phyloP scores from a whole-genome alignment of 106 monocot species.

The Agapanthus africanus region DNA sequence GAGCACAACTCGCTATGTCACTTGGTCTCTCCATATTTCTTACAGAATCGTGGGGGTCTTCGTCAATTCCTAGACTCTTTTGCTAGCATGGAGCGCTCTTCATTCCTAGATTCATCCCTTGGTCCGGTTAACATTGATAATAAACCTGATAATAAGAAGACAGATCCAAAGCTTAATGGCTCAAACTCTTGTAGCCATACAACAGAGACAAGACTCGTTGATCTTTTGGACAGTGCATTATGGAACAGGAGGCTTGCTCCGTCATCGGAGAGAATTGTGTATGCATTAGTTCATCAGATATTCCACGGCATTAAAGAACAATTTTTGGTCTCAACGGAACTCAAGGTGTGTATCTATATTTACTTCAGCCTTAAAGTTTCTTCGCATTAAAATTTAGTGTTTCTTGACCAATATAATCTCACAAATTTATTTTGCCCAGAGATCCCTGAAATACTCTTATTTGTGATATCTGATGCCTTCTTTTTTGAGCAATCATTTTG shows the following conservation, averaged over 20 bases:
- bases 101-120: background rate
- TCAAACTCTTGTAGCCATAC: slow-evolving; percentile 31
- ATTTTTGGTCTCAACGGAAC: slow-evolving; percentile 69
- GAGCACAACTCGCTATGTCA: slow-evolving; percentile 92
- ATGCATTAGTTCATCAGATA: slow-evolving; percentile 82
- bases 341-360: slow-evolving; percentile 43
- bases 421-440: background rate
- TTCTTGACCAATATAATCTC: no score
- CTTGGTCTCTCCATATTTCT: slow-evolving; percentile 79
- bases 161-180: slow-evolving; percentile 40
- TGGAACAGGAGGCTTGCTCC: slow-evolving; percentile 88
- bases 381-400: no score
- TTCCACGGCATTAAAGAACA: slow-evolving; percentile 91
- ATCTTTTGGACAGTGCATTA: slow-evolving; percentile 79
- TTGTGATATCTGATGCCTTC: background rate
- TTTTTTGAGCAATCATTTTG: background rate
- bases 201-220: slow-evolving; percentile 70
- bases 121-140: slow-evolving; percentile 47
- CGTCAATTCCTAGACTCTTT: slow-evolving; percentile 88
- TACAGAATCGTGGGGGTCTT: slow-evolving; percentile 82
- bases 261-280: slow-evolving; percentile 88
- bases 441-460: no score
- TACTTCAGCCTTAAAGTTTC: background rate
- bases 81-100: slow-evolving; percentile 35
- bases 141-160: slow-evolving; percentile 35